Percentiles rank a stretch among this genome's conserved stretches.
phyloP scores from a whole-genome alignment of 2,329 filamentous ascomycete species.

The Elsinoe perseae region DNA sequence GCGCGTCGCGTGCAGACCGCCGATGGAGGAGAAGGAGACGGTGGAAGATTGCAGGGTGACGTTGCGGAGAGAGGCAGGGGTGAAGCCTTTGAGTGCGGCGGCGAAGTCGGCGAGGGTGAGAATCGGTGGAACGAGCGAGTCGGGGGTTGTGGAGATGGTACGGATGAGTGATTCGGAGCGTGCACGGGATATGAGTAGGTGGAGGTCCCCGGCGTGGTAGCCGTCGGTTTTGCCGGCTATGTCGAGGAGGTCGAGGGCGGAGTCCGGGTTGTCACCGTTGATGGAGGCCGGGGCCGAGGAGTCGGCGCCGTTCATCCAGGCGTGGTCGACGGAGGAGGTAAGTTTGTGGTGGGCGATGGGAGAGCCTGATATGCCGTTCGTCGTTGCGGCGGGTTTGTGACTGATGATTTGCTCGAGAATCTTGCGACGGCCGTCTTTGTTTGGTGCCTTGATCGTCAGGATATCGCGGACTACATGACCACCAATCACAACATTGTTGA shows the following conservation, averaged over 20 bases:
- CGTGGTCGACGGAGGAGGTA: conserved; percentile 17
- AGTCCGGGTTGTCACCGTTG: conserved; percentile 51
- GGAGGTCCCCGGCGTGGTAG: conserved; percentile 93
- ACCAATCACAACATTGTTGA: conserved; percentile 84
- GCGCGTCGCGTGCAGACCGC: conserved; percentile 76
- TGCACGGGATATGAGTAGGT: conserved; percentile 75
- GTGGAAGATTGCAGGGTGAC: conserved; percentile 89
- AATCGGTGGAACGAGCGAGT: conserved; percentile 36
- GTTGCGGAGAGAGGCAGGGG: conserved; percentile 86
- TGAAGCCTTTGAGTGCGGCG: conserved; percentile 81
- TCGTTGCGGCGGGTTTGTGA: conserved; percentile 32
- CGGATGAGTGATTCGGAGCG: conserved; percentile 89
- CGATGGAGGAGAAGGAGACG: conserved; percentile 86
- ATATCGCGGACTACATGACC: conserved; percentile 92
- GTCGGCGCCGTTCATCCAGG: conserved; percentile 69
- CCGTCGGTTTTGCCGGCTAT: conserved; percentile 91
- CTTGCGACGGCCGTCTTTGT: conserved; percentile 78
- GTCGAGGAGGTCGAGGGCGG: conserved; percentile 82
- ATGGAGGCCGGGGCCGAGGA: conserved; percentile 40
- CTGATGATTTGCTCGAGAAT: conserved; percentile 73
- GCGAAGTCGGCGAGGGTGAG: conserved; percentile 72
- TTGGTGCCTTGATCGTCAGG: conserved; percentile 77
- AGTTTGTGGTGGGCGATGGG: conserved; percentile 14
- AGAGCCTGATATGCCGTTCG: conserved; percentile 18
- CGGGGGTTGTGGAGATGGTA: conserved; percentile 46